Percentiles rank a stretch among this genome's conserved stretches.
Conservation (phyloP, 2,329 filamentous ascomycete genomes). For the Scedosporium dehoogii region DNA sequence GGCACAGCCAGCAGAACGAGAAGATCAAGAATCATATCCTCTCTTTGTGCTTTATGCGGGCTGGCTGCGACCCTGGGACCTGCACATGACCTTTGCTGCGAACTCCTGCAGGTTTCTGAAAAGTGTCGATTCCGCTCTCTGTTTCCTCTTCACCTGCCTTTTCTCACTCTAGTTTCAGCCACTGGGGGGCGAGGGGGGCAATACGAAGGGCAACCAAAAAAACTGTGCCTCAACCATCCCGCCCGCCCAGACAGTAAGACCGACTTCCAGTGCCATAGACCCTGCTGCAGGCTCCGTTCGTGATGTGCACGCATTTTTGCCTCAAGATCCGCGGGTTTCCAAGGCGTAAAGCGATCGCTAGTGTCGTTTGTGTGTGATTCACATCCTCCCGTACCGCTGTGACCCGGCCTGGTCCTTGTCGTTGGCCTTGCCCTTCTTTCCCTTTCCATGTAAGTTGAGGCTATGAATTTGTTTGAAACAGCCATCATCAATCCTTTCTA, state of each 20-base stretch:
- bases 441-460: too few species aligned
- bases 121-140: not conserved
- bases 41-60: not conserved
- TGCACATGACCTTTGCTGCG: slow-evolving; percentile 5
- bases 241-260: not conserved
- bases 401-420: not conserved
- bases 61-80: not conserved
- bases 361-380: not conserved
- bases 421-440: not conserved
- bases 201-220: too few species aligned
- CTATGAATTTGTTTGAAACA: too few species aligned
- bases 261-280: not conserved
- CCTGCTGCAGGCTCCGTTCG: not conserved
- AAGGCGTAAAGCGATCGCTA: not conserved
- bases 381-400: not conserved
- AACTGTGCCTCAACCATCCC: too few species aligned
- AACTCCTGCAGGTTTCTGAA: slow-evolving; percentile 3
- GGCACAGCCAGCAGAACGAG: too few species aligned
- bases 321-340: too few species aligned
- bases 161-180: not conserved
- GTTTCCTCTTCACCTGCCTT: not conserved
- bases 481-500: too few species aligned
- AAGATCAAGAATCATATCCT: too few species aligned
- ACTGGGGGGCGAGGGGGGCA: not conserved
- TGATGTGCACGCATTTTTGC: too few species aligned